Base-by-base conservation (phyloP, 2,329 filamentous ascomycete species). In the Chaetomium globosum region DNA sequence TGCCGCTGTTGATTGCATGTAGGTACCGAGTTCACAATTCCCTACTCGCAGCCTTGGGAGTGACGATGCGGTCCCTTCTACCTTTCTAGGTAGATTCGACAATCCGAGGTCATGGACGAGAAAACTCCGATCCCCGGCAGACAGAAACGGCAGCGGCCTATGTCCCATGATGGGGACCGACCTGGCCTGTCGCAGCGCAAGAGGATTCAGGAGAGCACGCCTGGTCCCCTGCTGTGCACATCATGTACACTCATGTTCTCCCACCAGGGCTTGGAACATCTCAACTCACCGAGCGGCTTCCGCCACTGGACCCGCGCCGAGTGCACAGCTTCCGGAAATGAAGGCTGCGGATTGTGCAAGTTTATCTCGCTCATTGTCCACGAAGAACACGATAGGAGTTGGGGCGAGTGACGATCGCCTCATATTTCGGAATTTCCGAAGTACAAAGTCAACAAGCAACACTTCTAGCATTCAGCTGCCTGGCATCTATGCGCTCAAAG, bases 181-280 rank as follows among this genome's bases (percentile, higher is more conserved):
- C 43, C 43, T 12, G 43, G n/a, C 43, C 48, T n/a, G 48, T 51
- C 48, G 48, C 48, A 8, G 21, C 48, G 48, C n/a, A 51, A 26
- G 48, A 51, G 48, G 13, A 26, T 13, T 5, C 48, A 51, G 48
- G 21, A 51, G 26, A 51, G n/a, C 48, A 26, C 48, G 21, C 21
- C 48, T 51, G 48, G 26, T 51, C n/a, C 21, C 48, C 33, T 36
- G 33, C 48, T 51, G 6, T 51, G 48, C 48, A 51, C 48, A 51
- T 51, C 48, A 51, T 51, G 48, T n/a, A 26, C 48, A 51, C 48
- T 51, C 48, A 21, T 51, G 48, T 51, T 51, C 48, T 51, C 48
- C 48, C 48, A 13, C 48, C 48, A 26, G n/a, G 48, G 48, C 48
- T 3, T 51, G 48, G 48, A 26, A 51, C 48, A 51, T 12, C 48